phyloP scores from a whole-genome alignment of 768 basidiomycete species.

The Kwoniella botswanensis region DNA sequence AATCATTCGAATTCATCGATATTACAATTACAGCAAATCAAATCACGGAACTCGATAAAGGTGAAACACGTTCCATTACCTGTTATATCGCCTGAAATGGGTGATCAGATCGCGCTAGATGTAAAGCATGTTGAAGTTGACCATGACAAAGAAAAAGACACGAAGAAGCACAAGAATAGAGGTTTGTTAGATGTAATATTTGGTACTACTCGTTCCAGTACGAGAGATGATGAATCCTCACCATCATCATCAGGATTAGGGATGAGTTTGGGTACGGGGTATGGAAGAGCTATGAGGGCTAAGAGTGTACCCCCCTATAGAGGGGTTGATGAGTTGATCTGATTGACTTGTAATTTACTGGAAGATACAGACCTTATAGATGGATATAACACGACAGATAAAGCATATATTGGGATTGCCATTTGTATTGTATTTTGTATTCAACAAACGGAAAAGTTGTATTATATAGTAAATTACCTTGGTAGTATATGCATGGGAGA shows the following conservation, averaged over 20 bases:
- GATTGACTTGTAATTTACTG: neutral
- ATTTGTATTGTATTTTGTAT: too few relatives aligned
- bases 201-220: neutral
- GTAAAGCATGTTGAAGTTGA: constrained; percentile 8
- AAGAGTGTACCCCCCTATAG: constrained; percentile 14
- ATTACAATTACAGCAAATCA: constrained; percentile 9
- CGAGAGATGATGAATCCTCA: neutral
- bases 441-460: too few relatives aligned
- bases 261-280: constrained; percentile 11
- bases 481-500: too few relatives aligned
- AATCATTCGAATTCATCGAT: constrained; percentile 13
- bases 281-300: constrained; percentile 17
- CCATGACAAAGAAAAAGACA: neutral
- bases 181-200: constrained; percentile 19
- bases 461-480: too few relatives aligned
- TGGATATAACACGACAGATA: too few relatives aligned
- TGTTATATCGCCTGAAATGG: neutral
- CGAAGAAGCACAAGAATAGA: constrained; percentile 3
- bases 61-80: neutral
- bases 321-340: constrained; percentile 8
- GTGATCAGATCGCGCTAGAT: neutral
- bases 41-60: constrained; percentile 6
- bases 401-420: too few relatives aligned
- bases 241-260: neutral
- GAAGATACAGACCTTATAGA: neutral